Base-by-base conservation (phyloP, 352 stramenopile genomes). In the Pythium utonaiense region DNA sequence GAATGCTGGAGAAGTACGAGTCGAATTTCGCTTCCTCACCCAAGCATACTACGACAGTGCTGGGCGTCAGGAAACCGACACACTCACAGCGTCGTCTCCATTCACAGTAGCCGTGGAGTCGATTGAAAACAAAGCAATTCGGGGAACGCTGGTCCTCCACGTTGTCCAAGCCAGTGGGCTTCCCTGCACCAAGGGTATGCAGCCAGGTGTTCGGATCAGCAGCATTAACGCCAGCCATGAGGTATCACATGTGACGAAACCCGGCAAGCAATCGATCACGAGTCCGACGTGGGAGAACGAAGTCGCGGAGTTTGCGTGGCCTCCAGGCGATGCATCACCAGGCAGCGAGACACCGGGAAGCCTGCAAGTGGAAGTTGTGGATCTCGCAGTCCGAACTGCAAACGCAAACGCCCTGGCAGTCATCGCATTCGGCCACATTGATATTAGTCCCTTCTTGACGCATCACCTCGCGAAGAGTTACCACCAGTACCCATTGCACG, bases 1-100 rank as follows among this genome's bases (percentile, higher is more conserved):
- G 13, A 66, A 57, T 21, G 58, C 62, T 12, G 76, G 73, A 5
- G 71, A 83, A 17, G 52, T 86, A 24, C 76, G 76, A 3, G 44
- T 81, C 9, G 76, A 86, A 49, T 86, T 81, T 56, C 73, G 73
- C 2, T 86, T 86, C 52, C 42, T 83, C 7, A 65, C 69, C 5
- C 44, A 71, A 17, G 61, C 67, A 10, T 75, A 71, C 40, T 77
- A 70, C n/a, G 33, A 60, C 3, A 50, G 53, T 25, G 34, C 44
- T 36, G 49, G 42, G 9, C 60, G 41, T 6, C 47, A 59, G 1
- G 57, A 64, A 54, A 28, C 31, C 14, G 40, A 54, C 6, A 9
- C 56, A 3, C 1, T 33, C 14, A 21, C 19, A 21, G 31, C 16
- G 16, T 57, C 44, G 0, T 68, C 48, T 2, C 61, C 53, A 16